phyloP scores from a whole-genome alignment of 352 stramenopile species.

The Phytophthora foliorum region DNA sequence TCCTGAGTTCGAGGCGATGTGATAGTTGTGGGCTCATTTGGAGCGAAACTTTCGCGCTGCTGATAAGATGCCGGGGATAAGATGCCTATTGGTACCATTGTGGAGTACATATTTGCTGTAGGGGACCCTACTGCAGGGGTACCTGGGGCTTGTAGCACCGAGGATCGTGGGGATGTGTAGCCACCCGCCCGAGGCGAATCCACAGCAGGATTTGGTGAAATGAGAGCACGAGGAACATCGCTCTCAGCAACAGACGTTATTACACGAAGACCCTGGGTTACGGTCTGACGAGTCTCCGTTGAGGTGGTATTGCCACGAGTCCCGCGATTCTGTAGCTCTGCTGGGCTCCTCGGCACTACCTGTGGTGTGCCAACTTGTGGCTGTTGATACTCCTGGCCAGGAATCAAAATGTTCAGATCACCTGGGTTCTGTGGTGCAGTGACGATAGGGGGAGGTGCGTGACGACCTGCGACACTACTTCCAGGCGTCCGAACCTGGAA shows the following conservation, averaged over 20 bases:
- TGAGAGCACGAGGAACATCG: constrained; percentile 80
- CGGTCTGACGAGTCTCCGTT: constrained; percentile 43
- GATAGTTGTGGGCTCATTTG: constrained; percentile 31
- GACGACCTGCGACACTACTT: constrained; percentile 13
- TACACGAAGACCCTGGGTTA: constrained; percentile 76
- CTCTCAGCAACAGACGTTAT: constrained; percentile 88
- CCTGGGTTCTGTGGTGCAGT: constrained; percentile 50
- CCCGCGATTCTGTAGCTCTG: constrained; percentile 87
- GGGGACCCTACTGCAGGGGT: constrained; percentile 69
- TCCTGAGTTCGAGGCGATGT: constrained; percentile 45
- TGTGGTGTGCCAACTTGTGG: constrained; percentile 46
- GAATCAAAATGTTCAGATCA: constrained; percentile 57
- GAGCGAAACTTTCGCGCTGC: constrained; percentile 74
- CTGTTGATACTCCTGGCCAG: constrained; percentile 82
- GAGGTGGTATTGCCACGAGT: constrained; percentile 37
- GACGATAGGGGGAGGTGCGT: constrained; percentile 63
- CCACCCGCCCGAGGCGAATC: constrained; percentile 84
- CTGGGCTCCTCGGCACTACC: constrained; percentile 68
- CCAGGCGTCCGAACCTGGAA: constrained; percentile 69
- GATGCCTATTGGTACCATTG: constrained; percentile 48
- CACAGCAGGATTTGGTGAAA: constrained; percentile 88
- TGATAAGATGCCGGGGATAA: constrained; percentile 88
- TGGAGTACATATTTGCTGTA: constrained; percentile 60
- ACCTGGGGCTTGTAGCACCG: constrained; percentile 71
- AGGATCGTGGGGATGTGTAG: constrained; percentile 83